These are phyloP conservation scores for Penicillium brasilianum DNA, from an alignment of 2,329 filamentous ascomycete genomes.

Conservation along the genomic window DNA sequence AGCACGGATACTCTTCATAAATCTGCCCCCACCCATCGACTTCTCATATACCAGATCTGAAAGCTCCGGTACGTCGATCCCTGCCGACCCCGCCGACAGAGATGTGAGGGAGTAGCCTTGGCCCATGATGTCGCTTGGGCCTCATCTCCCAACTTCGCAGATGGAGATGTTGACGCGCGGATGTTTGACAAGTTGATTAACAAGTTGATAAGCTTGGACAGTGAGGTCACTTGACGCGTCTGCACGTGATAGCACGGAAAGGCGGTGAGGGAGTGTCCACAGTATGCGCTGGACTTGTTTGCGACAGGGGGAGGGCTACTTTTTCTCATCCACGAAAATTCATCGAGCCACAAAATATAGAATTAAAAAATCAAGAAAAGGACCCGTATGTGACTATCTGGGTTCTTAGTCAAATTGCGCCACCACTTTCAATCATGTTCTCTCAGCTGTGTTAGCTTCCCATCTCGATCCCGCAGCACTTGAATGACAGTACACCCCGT, in stretches of 20 bases:
- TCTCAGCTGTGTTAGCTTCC: background rate
- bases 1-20: conserved; percentile 95
- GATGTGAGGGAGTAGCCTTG: conserved; percentile 95
- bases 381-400: background rate
- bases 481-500: background rate
- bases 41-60: conserved; percentile 90
- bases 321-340: background rate
- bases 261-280: conserved; percentile 27
- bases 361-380: background rate
- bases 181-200: conserved; percentile 20
- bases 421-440: background rate
- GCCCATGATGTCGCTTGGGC: conserved; percentile 68
- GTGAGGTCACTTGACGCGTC: conserved; percentile 30
- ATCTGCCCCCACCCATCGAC: conserved; percentile 86
- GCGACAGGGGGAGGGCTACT: background rate
- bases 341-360: background rate
- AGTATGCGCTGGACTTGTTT: conserved; percentile 7
- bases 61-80: conserved; percentile 92
- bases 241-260: conserved; percentile 27
- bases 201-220: conserved; percentile 20
- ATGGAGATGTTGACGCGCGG: conserved; percentile 9
- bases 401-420: background rate
- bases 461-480: background rate
- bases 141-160: conserved; percentile 36
- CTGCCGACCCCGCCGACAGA: conserved; percentile 86